Conservation (phyloP, 176 grass and related monocot genomes). For the Phoenix dactylifera region DNA sequence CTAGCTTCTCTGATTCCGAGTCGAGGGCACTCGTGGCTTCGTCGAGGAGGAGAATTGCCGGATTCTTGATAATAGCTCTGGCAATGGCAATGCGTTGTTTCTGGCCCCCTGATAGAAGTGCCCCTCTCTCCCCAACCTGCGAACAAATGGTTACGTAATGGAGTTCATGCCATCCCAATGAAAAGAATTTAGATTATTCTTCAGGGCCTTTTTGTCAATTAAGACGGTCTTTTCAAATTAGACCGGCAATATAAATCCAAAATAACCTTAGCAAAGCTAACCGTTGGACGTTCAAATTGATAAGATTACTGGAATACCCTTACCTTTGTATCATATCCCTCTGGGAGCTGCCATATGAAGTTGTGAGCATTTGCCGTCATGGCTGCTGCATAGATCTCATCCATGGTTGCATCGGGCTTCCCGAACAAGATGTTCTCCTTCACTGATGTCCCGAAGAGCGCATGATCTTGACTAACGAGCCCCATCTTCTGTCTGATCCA, state of each 20-base stretch:
- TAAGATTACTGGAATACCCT: background rate
- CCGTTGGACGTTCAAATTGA: background rate
- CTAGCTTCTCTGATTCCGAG: constrained; percentile 91
- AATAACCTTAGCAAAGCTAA: too few relatives aligned
- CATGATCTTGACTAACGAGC: constrained; percentile 95
- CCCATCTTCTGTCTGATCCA: constrained; percentile 95
- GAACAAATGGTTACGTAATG: background rate
- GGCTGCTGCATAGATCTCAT: constrained; percentile 85
- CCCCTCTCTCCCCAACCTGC: constrained; percentile 88
- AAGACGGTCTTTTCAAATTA: too few relatives aligned
- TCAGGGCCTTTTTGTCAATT: too few relatives aligned
- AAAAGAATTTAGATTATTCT: too few relatives aligned
- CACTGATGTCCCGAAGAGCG: constrained; percentile 83
- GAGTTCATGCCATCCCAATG: too few relatives aligned
- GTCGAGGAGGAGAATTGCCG: constrained; percentile 86
- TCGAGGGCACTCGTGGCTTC: constrained; percentile 98
- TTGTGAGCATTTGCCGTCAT: constrained; percentile 98
- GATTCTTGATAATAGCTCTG: constrained; percentile 87
- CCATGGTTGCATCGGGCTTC: constrained; percentile 65
- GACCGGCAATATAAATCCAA: too few relatives aligned
- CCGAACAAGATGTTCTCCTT: constrained; percentile 91
- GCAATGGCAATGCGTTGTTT: constrained; percentile 97
- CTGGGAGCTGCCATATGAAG: constrained; percentile 75
- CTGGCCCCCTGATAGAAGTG: constrained; percentile 80
- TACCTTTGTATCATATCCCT: constrained; percentile 94